phyloP scores from a whole-genome alignment of 768 basidiomycete genomes.

The Omphalotus guepiniiformis region DNA sequence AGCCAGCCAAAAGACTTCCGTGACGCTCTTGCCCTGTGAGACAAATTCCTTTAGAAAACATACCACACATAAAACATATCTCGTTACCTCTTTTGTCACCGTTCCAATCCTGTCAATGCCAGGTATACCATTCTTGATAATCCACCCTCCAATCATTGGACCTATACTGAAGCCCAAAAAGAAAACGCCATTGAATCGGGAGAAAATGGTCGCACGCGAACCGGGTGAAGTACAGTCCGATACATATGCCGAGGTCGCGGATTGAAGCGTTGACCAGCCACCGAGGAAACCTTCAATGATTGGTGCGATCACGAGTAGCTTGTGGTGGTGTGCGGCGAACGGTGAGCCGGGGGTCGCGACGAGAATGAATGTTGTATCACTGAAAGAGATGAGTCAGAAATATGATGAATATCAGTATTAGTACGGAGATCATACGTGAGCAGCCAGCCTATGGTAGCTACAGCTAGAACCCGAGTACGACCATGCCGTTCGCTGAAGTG shows the following conservation, averaged over 20 bases:
- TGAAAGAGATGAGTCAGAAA: constrained; percentile 22
- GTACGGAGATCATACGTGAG: constrained; percentile 25
- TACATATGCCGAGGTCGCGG: constrained; percentile 76
- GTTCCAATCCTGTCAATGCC: constrained; percentile 11
- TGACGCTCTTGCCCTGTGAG: constrained; percentile 28
- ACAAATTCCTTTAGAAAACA: background rate
- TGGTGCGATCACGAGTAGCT: constrained; percentile 75
- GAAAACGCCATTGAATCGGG: constrained; percentile 72
- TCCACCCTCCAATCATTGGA: constrained; percentile 64
- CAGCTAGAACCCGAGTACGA: constrained; percentile 71
- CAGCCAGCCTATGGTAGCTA: constrained; percentile 58
- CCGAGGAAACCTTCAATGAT: constrained; percentile 80
- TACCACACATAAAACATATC: no score
- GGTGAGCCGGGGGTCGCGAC: constrained; percentile 67
- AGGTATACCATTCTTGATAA: constrained; percentile 37
- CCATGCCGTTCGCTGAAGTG: constrained; percentile 77
- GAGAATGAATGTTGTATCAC: constrained; percentile 81
- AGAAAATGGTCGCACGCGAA: constrained; percentile 69
- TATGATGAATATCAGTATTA: background rate
- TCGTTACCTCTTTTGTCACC: background rate
- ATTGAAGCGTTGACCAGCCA: constrained; percentile 75
- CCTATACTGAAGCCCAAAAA: constrained; percentile 77
- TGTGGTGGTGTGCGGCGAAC: constrained; percentile 64
- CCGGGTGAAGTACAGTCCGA: constrained; percentile 84
- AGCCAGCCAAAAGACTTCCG: constrained; percentile 46